Evolutionary conservation across 768 basidiomycete genomes (phyloP).

Genomic region (Termitomyces sp.): DNA sequence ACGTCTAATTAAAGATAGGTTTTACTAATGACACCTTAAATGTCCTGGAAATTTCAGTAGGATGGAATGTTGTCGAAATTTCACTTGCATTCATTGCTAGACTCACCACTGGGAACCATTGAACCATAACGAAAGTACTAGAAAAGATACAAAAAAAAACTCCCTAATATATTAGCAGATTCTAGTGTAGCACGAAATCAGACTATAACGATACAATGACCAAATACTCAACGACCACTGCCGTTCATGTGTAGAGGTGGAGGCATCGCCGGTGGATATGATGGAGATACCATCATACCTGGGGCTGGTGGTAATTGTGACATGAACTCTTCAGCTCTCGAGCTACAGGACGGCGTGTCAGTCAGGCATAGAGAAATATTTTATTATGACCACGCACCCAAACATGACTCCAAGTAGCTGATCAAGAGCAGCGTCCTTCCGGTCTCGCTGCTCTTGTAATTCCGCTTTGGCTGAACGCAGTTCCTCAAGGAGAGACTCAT

Average conservation of each 20-base stretch:
- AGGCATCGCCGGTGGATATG: constrained; percentile 3
- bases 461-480: constrained; percentile 54
- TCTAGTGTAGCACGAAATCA: background rate
- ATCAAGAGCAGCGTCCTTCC: constrained; percentile 64
- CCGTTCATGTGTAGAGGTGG: constrained; percentile 12
- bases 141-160: background rate
- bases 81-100: background rate
- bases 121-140: background rate
- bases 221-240: constrained; percentile 5
- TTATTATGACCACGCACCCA: constrained; percentile 39
- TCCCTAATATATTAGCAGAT: background rate
- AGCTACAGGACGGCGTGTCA: constrained; percentile 9
- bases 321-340: constrained; percentile 27
- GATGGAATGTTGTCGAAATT: background rate
- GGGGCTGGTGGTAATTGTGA: constrained; percentile 17
- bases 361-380: background rate
- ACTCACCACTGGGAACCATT: background rate
- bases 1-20: background rate
- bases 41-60: background rate
- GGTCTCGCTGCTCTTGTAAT: constrained; percentile 47
- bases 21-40: background rate
- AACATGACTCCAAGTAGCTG: constrained; percentile 46
- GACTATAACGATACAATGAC: background rate
- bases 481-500: constrained; percentile 65
- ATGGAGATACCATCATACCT: constrained; percentile 11